phyloP scores from a whole-genome alignment of 2,329 filamentous ascomycete species.

The Diaporthe sp. region DNA sequence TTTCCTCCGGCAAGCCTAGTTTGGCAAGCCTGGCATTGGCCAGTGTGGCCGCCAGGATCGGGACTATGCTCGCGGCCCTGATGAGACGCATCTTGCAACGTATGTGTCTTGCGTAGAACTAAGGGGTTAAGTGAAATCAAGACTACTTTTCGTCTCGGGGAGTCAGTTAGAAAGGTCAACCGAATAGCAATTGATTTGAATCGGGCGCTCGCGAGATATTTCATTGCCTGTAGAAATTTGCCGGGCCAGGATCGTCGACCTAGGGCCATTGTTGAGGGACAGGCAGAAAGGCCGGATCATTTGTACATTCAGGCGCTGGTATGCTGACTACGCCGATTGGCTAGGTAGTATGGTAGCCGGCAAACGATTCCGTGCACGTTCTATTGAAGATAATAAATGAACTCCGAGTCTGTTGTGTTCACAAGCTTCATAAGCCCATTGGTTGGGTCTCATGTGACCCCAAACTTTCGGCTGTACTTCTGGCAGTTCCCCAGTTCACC shows the following conservation, averaged over 20 bases:
- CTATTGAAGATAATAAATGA: neutral
- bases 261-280: neutral
- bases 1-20: slow-evolving; percentile 7
- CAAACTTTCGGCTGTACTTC: neutral
- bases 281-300: slow-evolving; percentile 14
- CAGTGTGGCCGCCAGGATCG: neutral
- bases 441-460: neutral
- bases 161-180: neutral
- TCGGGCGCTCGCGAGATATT: neutral
- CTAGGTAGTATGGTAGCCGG: neutral
- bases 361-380: neutral
- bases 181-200: neutral
- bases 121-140: neutral
- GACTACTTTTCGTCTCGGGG: neutral
- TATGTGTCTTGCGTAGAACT: neutral
- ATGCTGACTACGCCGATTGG: neutral
- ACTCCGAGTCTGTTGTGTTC: neutral
- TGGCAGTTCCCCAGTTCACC: neutral
- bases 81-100: neutral
- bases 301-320: neutral
- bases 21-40: slow-evolving; percentile 14
- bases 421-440: neutral
- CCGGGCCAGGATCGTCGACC: neutral
- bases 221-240: neutral
- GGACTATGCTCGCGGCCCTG: neutral